phyloP scores from a whole-genome alignment of 768 basidiomycete species.

The Scleroderma citrinum region DNA sequence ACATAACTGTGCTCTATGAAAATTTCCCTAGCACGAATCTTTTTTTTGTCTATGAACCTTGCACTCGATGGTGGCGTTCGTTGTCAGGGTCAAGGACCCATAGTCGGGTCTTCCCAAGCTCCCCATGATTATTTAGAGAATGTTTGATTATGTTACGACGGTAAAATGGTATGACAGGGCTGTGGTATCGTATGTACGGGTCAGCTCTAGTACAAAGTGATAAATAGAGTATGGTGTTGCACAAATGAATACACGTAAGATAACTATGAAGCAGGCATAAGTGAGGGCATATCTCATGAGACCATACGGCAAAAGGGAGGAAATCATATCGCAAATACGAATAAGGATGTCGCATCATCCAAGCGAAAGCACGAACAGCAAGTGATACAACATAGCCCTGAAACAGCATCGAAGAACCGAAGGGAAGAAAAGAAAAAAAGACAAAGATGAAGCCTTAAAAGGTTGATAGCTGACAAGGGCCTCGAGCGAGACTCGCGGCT shows the following conservation, averaged over 20 bases:
- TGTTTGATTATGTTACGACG: too few relatives aligned
- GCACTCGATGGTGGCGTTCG: not conserved
- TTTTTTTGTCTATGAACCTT: not conserved
- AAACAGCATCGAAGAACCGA: constrained; percentile 1
- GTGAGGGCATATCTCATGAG: not conserved
- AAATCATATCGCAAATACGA: not conserved
- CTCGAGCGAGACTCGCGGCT: constrained; percentile 34
- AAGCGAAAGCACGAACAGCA: constrained; percentile 3
- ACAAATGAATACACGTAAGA: constrained; percentile 1
- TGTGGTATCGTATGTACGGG: constrained; percentile 1
- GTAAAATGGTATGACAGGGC: constrained; percentile 1
- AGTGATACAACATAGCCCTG: constrained; percentile 7
- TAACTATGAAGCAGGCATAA: constrained; percentile 4
- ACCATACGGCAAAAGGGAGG: not conserved
- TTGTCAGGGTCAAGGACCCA: not conserved
- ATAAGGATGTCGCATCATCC: not conserved
- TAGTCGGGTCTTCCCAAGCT: too few relatives aligned
- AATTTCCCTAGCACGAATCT: too few relatives aligned
- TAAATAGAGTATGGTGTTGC: not conserved
- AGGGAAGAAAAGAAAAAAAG: constrained; percentile 5
- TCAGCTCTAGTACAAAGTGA: not conserved
- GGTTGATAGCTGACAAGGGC: constrained; percentile 52
- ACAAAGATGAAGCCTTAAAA: constrained; percentile 36
- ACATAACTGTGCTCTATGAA: too few relatives aligned
- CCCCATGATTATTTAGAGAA: too few relatives aligned